These are phyloP conservation scores for Talaromyces trachyspermus DNA, from an alignment of 495 filamentous ascomycete genomes.

Conservation along the genomic window DNA sequence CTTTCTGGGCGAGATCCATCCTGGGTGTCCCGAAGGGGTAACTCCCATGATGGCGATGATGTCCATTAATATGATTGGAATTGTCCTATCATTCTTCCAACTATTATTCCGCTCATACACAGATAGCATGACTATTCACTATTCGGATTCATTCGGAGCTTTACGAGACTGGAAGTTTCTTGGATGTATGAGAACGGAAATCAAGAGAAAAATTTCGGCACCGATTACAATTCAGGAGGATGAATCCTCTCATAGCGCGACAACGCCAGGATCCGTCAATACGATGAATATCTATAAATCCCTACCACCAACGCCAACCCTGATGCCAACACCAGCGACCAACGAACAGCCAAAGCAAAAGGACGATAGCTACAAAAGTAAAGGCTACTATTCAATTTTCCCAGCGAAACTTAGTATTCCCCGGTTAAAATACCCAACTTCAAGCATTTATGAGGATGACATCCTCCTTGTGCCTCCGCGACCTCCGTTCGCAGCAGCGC, in stretches of 20 bases:
- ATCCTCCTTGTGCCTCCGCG: constrained; percentile 9
- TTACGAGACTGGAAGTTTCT: too few relatives aligned
- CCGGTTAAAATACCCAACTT: constrained; percentile 5
- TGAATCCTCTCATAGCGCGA: background rate
- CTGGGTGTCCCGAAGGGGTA: constrained; percentile 10
- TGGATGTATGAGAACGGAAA: constrained; percentile 5
- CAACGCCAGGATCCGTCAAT: background rate
- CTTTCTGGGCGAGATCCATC: constrained; percentile 19
- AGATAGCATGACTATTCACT: constrained; percentile 21
- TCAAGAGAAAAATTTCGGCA: constrained; percentile 19
- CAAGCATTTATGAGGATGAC: constrained; percentile 11
- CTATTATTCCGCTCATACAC: constrained; percentile 28
- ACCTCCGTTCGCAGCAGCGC: constrained; percentile 8
- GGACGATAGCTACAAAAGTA: background rate
- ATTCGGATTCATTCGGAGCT: constrained; percentile 9
- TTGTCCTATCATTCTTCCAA: constrained; percentile 24
- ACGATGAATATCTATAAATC: constrained; percentile 8
- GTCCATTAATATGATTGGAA: constrained; percentile 25
- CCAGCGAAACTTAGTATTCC: constrained; percentile 8
- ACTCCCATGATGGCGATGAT: constrained; percentile 28
- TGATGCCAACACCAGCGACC: background rate
- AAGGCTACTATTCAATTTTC: constrained; percentile 12
- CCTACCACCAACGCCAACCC: constrained; percentile 4
- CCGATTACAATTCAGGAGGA: constrained; percentile 1
- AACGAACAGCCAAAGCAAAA: too few relatives aligned